Evolutionary conservation across 2,329 filamentous ascomycete species (phyloP).

Genomic region (Ceratocystis colombiana): DNA sequence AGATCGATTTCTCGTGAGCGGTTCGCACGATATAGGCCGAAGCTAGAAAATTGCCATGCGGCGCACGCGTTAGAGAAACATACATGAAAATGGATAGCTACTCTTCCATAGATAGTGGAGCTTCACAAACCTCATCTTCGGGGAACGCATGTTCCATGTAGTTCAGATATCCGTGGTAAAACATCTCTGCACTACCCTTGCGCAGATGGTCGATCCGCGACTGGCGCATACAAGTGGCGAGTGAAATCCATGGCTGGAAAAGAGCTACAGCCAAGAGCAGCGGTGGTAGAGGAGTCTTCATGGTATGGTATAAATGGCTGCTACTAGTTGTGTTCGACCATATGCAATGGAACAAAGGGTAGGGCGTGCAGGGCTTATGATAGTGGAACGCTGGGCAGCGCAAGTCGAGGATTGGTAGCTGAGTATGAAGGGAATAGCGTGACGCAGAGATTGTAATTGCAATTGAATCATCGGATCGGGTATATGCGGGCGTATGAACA

Average conservation of each 20-base stretch:
- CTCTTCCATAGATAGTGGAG: not conserved
- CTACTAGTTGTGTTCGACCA: not conserved
- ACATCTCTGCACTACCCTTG: conserved; percentile 62
- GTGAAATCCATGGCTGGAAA: conserved; percentile 35
- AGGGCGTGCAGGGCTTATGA: not conserved
- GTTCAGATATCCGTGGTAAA: conserved; percentile 93
- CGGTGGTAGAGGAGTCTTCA: not conserved
- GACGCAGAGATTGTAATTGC: conserved; percentile 13
- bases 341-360: not conserved
- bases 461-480: conserved; percentile 24
- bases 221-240: conserved; percentile 44
- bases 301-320: not conserved
- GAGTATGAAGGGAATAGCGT: conserved; percentile 15
- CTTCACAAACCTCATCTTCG: conserved; percentile 63
- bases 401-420: conserved; percentile 10
- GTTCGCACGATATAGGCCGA: conserved; percentile 72
- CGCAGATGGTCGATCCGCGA: conserved; percentile 47
- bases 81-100: not conserved
- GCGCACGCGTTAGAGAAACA: conserved; percentile 27
- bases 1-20: conserved; percentile 70
- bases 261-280: conserved; percentile 6
- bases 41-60: conserved; percentile 41
- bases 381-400: not conserved
- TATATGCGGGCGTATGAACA: not conserved
- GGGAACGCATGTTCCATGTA: conserved; percentile 93